Conservation (phyloP, 371 early-diverging fungal species). For the Haplosporangium sp. region DNA sequence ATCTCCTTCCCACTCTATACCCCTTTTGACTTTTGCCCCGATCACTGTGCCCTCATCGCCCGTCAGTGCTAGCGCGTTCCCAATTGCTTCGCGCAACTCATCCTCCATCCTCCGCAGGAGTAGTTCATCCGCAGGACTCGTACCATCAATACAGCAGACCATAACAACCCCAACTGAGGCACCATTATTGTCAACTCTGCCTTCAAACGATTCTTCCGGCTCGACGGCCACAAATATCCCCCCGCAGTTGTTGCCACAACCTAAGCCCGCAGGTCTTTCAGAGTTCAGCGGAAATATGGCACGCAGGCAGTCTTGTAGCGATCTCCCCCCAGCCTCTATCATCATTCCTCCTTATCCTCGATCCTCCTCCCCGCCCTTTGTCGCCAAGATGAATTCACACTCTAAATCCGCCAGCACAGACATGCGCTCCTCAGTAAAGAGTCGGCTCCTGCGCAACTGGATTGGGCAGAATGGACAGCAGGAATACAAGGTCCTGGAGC, state of each 20-base stretch:
- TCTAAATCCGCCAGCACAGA: conserved; percentile 46
- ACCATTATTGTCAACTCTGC: neutral
- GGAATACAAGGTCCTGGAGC: conserved; percentile 50
- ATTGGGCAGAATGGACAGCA: conserved; percentile 49
- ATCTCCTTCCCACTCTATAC: conserved; percentile 9
- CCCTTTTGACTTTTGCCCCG: conserved; percentile 13
- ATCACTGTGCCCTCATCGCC: conserved; percentile 14
- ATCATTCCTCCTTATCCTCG: conserved; percentile 50
- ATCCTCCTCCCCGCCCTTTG: conserved; percentile 31
- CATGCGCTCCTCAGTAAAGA: conserved; percentile 50
- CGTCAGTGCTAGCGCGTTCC: conserved; percentile 18
- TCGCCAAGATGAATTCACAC: conserved; percentile 36
- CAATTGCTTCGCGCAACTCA: conserved; percentile 32
- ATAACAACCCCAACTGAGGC: neutral
- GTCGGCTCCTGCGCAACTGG: conserved; percentile 49
- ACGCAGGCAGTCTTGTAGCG: conserved; percentile 48
- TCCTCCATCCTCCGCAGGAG: neutral
- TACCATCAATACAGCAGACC: neutral
- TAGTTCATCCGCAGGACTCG: neutral
- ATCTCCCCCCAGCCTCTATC: conserved; percentile 49
- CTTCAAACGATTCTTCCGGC: neutral
- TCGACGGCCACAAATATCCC: conserved; percentile 8
- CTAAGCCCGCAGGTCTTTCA: conserved; percentile 21
- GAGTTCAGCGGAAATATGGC: conserved; percentile 35
- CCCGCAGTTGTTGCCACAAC: conserved; percentile 4